Evolutionary conservation across 257 asterid species (phyloP).

Genomic region (Prunella vulgaris): DNA sequence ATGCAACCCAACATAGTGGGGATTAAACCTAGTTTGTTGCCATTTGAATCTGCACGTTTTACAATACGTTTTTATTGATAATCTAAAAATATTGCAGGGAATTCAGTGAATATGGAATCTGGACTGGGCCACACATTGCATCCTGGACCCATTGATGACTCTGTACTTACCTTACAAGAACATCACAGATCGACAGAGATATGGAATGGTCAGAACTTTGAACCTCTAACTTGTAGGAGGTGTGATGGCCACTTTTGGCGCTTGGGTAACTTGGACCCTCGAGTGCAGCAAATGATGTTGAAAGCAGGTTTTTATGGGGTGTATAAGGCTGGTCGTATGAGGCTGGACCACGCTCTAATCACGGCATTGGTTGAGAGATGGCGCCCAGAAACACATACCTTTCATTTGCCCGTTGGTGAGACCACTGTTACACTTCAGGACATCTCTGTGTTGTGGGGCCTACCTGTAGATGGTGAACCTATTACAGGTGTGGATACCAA

Average conservation of each 20-base stretch:
- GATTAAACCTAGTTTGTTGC: not conserved
- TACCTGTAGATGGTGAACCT: conserved; percentile 70
- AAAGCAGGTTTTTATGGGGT: conserved; percentile 81
- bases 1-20: not conserved
- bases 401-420: conserved; percentile 77
- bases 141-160: conserved; percentile 72
- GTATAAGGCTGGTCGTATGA: conserved; percentile 69
- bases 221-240: conserved; percentile 72
- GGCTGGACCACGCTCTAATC: conserved; percentile 74
- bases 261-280: conserved; percentile 58
- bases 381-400: conserved; percentile 85
- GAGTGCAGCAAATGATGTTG: conserved; percentile 59
- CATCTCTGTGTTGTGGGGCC: conserved; percentile 71
- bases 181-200: conserved; percentile 72
- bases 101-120: conserved; percentile 35
- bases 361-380: conserved; percentile 78
- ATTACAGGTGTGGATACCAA: conserved; percentile 70
- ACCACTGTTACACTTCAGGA: conserved; percentile 70
- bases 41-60: not conserved
- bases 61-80: not conserved
- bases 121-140: conserved; percentile 50
- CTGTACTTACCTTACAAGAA: conserved; percentile 61
- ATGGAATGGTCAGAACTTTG: conserved; percentile 75
- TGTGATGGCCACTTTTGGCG: conserved; percentile 91
- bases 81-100: conserved; percentile 16